Evolutionary conservation across 495 filamentous ascomycete species (phyloP).

Genomic region (Oidiodendron maius): DNA sequence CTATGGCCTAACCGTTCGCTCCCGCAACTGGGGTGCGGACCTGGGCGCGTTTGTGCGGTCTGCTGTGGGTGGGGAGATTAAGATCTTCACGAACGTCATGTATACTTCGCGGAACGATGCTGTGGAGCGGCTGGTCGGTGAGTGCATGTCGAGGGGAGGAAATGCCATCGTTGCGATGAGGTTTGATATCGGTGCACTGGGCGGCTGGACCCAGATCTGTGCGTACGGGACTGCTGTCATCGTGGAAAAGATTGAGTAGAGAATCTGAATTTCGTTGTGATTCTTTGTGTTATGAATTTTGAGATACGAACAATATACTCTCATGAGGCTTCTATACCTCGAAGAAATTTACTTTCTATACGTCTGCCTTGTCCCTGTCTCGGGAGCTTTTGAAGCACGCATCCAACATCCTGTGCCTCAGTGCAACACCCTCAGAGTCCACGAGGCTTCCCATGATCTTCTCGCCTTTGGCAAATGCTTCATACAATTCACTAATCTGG

Average conservation of each 20-base stretch:
- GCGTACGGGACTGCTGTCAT: slow-evolving; percentile 55
- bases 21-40: slow-evolving; percentile 43
- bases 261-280: no score
- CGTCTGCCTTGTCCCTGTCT: no score
- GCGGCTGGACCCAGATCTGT: slow-evolving; percentile 22
- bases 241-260: slow-evolving; percentile 43
- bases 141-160: slow-evolving; percentile 49
- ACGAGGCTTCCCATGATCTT: no score
- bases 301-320: no score
- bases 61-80: slow-evolving; percentile 49
- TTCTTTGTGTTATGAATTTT: no score
- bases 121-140: slow-evolving; percentile 46
- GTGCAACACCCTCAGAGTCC: no score
- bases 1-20: slow-evolving; percentile 54
- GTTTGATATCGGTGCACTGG: slow-evolving; percentile 46
- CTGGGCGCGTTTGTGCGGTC: slow-evolving; percentile 44
- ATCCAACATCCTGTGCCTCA: no score
- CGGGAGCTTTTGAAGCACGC: no score
- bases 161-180: slow-evolving; percentile 54
- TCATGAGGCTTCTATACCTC: no score
- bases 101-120: slow-evolving; percentile 52
- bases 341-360: no score
- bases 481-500: no score
- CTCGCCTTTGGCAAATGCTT: no score
- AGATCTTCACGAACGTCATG: slow-evolving; percentile 49